A percentile compares a stretch with the other conserved stretches of the same genome.
These are phyloP conservation scores for Puccinia coronata DNA, from an alignment of 1,284 basidiomycete species.

Conservation along the genomic window DNA sequence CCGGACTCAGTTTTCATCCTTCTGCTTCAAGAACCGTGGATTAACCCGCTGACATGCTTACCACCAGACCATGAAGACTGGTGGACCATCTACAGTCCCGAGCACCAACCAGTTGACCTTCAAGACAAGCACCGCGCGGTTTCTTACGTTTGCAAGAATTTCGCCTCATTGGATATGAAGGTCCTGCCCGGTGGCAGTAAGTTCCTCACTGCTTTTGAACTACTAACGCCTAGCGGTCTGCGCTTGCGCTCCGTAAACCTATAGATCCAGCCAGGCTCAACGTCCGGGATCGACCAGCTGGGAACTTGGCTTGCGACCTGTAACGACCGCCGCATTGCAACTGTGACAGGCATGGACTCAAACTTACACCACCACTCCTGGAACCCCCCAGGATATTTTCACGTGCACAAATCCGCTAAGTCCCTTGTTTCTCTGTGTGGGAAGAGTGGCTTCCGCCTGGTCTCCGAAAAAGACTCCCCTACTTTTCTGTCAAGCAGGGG, in stretches of 20 bases:
- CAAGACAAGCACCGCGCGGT: neutral
- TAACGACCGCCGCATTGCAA: neutral
- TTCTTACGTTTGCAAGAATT: neutral
- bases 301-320: neutral
- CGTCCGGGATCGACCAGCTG: neutral
- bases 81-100: neutral
- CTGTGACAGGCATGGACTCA: neutral
- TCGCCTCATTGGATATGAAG: neutral
- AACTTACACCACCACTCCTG: conserved; percentile 1
- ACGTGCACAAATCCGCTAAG: neutral
- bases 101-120: neutral
- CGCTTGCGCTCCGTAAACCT: too few relatives aligned
- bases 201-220: neutral
- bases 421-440: neutral
- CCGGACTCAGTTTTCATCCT: neutral
- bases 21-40: neutral
- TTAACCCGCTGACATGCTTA: neutral
- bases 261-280: neutral
- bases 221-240: too few relatives aligned
- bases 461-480: neutral
- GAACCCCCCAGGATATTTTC: conserved; percentile 4
- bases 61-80: neutral
- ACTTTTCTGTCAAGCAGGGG: neutral
- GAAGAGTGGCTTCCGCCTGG: neutral
- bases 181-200: neutral